Conservation (phyloP, 352 stramenopile genomes). For the Salisapilia sapeloensis region DNA sequence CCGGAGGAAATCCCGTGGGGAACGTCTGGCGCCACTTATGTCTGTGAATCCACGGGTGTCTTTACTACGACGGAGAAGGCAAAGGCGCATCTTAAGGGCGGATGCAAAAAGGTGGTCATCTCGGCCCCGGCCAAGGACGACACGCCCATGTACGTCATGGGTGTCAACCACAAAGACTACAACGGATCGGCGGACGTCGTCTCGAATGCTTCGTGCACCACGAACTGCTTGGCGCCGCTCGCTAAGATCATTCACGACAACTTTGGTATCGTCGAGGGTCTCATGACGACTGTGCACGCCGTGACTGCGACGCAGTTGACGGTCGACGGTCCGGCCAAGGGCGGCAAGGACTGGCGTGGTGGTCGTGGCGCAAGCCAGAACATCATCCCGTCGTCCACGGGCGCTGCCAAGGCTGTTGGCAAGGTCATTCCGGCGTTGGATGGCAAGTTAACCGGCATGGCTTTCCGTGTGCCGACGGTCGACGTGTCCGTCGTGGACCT, state of each 20-base stretch:
- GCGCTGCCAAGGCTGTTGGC: slow-evolving; percentile 7
- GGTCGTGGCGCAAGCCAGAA: slow-evolving; percentile 76
- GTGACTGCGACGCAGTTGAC: slow-evolving; percentile 80
- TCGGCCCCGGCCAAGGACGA: slow-evolving; percentile 77
- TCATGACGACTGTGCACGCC: slow-evolving; percentile 7
- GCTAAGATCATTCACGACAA: slow-evolving; percentile 9
- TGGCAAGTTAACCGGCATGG: slow-evolving; percentile 86
- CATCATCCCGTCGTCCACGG: slow-evolving; percentile 81
- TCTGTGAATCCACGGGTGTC: slow-evolving; percentile 86
- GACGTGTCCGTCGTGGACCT: slow-evolving; percentile 90
- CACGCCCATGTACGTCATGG: slow-evolving; percentile 88
- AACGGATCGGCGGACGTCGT: slow-evolving; percentile 27
- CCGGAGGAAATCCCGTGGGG: slow-evolving; percentile 35
- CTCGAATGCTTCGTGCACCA: slow-evolving; percentile 29
- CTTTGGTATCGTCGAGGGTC: slow-evolving; percentile 7
- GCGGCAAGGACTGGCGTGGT: slow-evolving; percentile 83
- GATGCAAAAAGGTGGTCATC: slow-evolving; percentile 89
- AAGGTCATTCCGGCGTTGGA: slow-evolving; percentile 19
- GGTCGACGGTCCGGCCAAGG: slow-evolving; percentile 83
- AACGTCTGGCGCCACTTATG: slow-evolving; percentile 61
- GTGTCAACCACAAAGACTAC: slow-evolving; percentile 81
- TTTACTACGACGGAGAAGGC: slow-evolving; percentile 76
- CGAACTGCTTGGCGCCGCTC: slow-evolving; percentile 17
- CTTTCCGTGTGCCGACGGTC: slow-evolving; percentile 84
- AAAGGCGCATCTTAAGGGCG: slow-evolving; percentile 55